Evolutionary conservation across 2,329 filamentous ascomycete species (phyloP), one percentile per base, ranked within the genome.

Genomic region (Botrytis squamosa): DNA sequence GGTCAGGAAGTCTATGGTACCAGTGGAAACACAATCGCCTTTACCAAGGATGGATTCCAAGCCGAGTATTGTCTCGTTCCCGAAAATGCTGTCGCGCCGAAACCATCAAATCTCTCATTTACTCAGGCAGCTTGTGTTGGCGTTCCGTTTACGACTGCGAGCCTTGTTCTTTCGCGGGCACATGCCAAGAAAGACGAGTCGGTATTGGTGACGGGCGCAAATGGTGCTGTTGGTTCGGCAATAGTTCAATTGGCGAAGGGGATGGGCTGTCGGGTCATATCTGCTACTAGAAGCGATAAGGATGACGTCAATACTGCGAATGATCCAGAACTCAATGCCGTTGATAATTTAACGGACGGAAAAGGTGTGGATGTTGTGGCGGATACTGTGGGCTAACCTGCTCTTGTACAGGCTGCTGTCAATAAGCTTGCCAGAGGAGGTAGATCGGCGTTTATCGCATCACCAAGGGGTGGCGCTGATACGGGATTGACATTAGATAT

Each of bases 81-180:
- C 0, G 75, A 77, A 36, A 40, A 40, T 14, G 76, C 73, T 4
- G 77, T 80, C 1, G 76, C 75, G 0, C n/a, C 29, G 0, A 80
- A 78, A n/a, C 78, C 79, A 4, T 72, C 52, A 29, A 67, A 16
- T 16, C 62, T 79, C 36, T 73, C 57, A 6, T 78, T 75, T 44
- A 72, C 67, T 2, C 76, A 79, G 42, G 79, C 78, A 7, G 79
- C 78, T 6, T 72, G 64, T 6, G 60, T 79, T 16, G 78, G 77
- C 1, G 77, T 80, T 14, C 77, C 78, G 2, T 79, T 78, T 42
- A 80, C 77, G 3, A 79, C 79, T 1, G 79, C 79, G 5, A 44
- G 42, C 4, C 72, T 77, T 6, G 68, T 74, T 1, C 60, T 80
- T 20, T 60, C 62, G 38, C 75, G 73, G 16, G 75, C 75, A 4